These are phyloP conservation scores for Plectosphaerella cucumerina DNA, from an alignment of 2,329 filamentous ascomycete species.

Conservation along the genomic window DNA sequence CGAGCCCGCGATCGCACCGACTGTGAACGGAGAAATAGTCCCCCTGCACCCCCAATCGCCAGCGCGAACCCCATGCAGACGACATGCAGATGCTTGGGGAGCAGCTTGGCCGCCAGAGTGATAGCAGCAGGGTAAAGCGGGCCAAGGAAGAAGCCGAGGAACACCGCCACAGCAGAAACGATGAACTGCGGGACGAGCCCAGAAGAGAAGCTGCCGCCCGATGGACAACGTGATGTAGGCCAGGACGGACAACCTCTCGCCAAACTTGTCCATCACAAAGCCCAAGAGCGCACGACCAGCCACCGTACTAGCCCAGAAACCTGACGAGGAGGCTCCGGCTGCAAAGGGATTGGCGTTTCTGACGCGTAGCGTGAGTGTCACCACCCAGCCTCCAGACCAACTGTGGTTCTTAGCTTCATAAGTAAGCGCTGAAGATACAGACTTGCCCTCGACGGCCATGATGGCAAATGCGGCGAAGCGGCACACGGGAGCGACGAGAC, in stretches of 20 bases:
- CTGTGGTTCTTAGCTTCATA: too few species aligned
- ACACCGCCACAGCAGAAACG: slow-evolving; percentile 54
- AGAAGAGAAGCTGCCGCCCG: slow-evolving; percentile 56
- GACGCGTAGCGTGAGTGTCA: slow-evolving; percentile 73
- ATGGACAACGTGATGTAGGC: slow-evolving; percentile 59
- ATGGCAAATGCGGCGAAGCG: slow-evolving; percentile 60
- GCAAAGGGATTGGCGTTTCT: slow-evolving; percentile 61
- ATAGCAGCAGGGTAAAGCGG: slow-evolving; percentile 70
- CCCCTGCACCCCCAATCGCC: slow-evolving; percentile 67
- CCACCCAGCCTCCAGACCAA: slow-evolving; percentile 76
- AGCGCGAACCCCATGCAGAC: slow-evolving; percentile 70
- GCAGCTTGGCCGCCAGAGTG: slow-evolving; percentile 63
- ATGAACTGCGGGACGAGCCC: slow-evolving; percentile 58
- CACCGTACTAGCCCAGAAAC: slow-evolving; percentile 77
- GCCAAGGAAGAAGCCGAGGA: slow-evolving; percentile 72
- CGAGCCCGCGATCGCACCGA: slow-evolving; percentile 55
- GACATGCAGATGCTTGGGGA: slow-evolving; percentile 67
- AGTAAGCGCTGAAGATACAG: too few species aligned
- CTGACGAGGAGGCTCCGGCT: slow-evolving; percentile 68
- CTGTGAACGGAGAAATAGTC: slow-evolving; percentile 58
- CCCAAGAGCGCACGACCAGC: slow-evolving; percentile 62
- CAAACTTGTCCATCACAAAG: slow-evolving; percentile 64
- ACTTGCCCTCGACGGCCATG: slow-evolving; percentile 52
- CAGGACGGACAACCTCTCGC: slow-evolving; percentile 56
- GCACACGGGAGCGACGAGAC: slow-evolving; percentile 55